phyloP scores from a whole-genome alignment of 805 yeast species.

The baker's yeast (Saccharomyces cerevisiae) region DNA sequence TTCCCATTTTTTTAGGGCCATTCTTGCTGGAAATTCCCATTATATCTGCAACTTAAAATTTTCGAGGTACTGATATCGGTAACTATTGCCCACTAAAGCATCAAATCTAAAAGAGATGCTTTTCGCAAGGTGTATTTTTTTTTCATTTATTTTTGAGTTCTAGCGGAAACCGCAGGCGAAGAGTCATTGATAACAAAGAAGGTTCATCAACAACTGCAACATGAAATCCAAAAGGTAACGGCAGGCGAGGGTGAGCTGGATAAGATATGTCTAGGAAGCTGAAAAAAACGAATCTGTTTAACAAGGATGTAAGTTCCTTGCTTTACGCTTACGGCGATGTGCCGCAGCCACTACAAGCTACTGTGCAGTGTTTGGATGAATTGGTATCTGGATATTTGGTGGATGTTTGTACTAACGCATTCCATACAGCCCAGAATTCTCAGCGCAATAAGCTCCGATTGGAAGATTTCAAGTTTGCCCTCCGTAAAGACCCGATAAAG shows the following conservation, averaged over 20 bases:
- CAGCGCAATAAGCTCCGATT: conserved; percentile 55
- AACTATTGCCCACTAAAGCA: background rate
- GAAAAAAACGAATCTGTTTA: conserved; percentile 37
- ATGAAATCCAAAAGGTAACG: background rate
- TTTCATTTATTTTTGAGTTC: background rate
- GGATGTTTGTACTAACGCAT: conserved; percentile 51
- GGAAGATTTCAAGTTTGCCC: conserved; percentile 64
- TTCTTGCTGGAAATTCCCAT: background rate
- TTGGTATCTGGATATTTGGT: conserved; percentile 54
- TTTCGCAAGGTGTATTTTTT: background rate
- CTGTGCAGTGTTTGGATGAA: conserved; percentile 60
- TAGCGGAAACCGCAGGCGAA: background rate
- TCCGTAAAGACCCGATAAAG: conserved; percentile 57
- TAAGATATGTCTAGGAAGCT: conserved; percentile 30
- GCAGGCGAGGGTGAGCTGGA: background rate
- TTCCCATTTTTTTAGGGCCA: conserved; percentile 15
- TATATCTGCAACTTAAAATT: background rate
- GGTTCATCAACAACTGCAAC: background rate
- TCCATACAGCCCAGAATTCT: conserved; percentile 42
- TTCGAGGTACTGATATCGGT: background rate
- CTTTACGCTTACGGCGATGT: conserved; percentile 70
- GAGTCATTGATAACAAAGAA: background rate
- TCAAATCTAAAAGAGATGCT: background rate
- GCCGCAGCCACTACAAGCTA: conserved; percentile 55
- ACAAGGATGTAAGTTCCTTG: conserved; percentile 47